Base-by-base conservation (phyloP, 495 filamentous ascomycete species). In the Rostrohypoxylon terebratum region DNA sequence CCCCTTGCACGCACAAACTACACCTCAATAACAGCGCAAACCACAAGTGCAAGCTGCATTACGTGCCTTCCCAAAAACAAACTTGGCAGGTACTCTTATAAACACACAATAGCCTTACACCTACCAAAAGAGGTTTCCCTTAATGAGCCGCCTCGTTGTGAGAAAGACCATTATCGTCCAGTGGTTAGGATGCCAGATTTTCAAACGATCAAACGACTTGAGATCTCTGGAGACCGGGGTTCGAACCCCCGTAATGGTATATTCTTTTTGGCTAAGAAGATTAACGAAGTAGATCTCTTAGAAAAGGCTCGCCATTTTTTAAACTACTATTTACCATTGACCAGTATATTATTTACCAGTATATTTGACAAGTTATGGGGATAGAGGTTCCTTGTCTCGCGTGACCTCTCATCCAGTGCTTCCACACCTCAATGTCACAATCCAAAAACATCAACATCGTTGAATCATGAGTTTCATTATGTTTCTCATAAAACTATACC, bases 121-220 rank as follows among this genome's bases (percentile, higher is more conserved):
- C n/a, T n/a, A n/a, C n/a, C n/a, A n/a, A n/a, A n/a, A n/a, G n/a
- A n/a, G n/a, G n/a, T n/a, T n/a, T n/a, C n/a, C n/a, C n/a, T n/a
- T n/a, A n/a, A n/a, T n/a, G n/a, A n/a, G n/a, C n/a, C n/a, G n/a
- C n/a, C n/a, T n/a, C n/a, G n/a, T n/a, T n/a, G n/a, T 18, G 21
- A 2, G 11, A 13, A 13, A 6, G 34, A 61, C 57, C 51, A 75
- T 67, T 44, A 62, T 69, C 65, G 66, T 73, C 66, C 51, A 73
- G 71, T 28, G 71, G 71, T 69, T 69, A 73, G 66, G 71, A 73
- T 73, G 44, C 50, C 71, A 66, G 65, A 45, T 73, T 73, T 69
- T 69, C 71, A 69, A 65, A 48, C 5, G 50, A 33, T 51, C 31
- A 1, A 2, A 45, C 28, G 3, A 63, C 13, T 63, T 48, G 53